A percentile compares a stretch with the other conserved stretches of the same genome.
Conservation (phyloP, 345 rosid species). For the Eucalyptus globulus region DNA sequence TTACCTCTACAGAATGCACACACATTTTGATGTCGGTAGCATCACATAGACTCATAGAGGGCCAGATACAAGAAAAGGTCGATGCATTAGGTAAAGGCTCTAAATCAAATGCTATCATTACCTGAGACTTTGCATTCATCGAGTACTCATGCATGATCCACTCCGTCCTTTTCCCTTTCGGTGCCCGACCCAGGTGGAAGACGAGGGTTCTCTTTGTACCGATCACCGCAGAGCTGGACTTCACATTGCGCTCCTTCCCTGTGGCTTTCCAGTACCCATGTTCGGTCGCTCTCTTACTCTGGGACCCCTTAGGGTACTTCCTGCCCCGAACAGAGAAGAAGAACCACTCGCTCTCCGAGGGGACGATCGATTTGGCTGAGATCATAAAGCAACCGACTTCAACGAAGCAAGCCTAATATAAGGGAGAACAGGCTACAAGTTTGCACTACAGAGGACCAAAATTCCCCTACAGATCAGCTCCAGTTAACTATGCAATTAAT, state of each 20-base stretch:
- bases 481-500: background rate
- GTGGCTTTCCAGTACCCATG: constrained; percentile 90
- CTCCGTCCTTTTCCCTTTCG: constrained; percentile 71
- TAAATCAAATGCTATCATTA: background rate
- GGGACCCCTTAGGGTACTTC: constrained; percentile 76
- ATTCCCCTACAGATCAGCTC: background rate
- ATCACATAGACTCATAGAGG: background rate
- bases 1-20: background rate
- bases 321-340: constrained; percentile 69
- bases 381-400: background rate
- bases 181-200: constrained; percentile 72
- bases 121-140: constrained; percentile 43
- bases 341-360: constrained; percentile 77
- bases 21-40: background rate
- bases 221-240: constrained; percentile 29
- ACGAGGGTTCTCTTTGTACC: constrained; percentile 88
- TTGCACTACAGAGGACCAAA: background rate
- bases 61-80: background rate
- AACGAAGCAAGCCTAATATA: background rate
- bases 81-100: background rate
- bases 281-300: constrained; percentile 59
- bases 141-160: constrained; percentile 92
- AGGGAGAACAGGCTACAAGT: background rate
- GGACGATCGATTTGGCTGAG: constrained; percentile 30
- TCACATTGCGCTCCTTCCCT: constrained; percentile 65